Base-by-base conservation (phyloP, 495 filamentous ascomycete genomes). In the Aspergillus ellipticus region DNA sequence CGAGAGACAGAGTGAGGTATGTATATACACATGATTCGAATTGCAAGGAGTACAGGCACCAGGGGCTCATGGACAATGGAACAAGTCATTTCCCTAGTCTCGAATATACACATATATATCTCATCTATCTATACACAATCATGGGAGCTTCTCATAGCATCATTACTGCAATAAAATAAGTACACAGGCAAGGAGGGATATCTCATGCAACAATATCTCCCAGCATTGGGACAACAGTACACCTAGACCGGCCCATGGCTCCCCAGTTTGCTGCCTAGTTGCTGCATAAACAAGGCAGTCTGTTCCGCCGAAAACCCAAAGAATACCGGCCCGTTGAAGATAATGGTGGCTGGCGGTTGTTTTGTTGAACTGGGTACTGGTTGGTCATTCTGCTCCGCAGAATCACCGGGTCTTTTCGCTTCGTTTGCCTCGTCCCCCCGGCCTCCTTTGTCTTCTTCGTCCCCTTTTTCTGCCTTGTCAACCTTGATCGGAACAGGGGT, bases 251-350 rank as follows among this genome's bases (percentile, higher is more conserved):
- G 10, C 13, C 48, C 52, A 16, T 56, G 52, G 16, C 24, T 45
- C 28, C 58, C 58, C 42, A 61, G 8, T 3, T 51, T 58, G 11
- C 63, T 58, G 11, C 63, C 62, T 13, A 77, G 58, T 51, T 85
- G 79, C 55, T 85, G 82, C 75, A 96, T 77, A 31, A 96, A 72
- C 19, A 74, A 71, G 17, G 88, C 81, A 16, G 89, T 85, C 65
- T 94, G 86, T 55, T 94, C 89, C 33, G 90, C 79, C 1, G 87
- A 81, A 65, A 94, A 96, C 0, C 90, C 91, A 58, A 96, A 88
- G 62, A 96, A 96, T 2, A 96, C 89, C 0, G 92, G 90, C 0
- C 92, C 92, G 20, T 86, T 92, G 56, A 95, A 94, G 0, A 89
- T 73, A 76, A 95, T 81, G 59, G 85, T 84, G 1, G 87, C 79